phyloP scores from a whole-genome alignment of 495 filamentous ascomycete species.

The Lepraria neglecta region DNA sequence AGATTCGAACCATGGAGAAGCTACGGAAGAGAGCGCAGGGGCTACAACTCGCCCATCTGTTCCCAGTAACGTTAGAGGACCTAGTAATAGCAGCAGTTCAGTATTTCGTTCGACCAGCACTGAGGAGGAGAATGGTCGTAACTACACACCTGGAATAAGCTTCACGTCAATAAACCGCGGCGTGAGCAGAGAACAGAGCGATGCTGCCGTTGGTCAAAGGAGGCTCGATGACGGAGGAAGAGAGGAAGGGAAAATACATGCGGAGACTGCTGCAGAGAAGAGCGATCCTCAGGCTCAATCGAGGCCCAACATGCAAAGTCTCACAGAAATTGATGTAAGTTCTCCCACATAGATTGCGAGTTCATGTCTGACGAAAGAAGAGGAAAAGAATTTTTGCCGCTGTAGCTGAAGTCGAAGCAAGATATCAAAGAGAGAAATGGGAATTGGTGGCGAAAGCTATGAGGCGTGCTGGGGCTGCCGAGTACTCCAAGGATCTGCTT shows the following conservation, averaged over 20 bases:
- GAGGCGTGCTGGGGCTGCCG: slow-evolving; percentile 7
- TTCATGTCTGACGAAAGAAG: neutral
- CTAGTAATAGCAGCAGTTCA: neutral
- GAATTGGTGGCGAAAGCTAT: slow-evolving; percentile 11
- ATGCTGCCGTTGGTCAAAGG: too few relatives aligned
- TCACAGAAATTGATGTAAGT: neutral
- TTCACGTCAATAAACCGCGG: slow-evolving; percentile 1
- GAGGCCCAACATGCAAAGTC: neutral
- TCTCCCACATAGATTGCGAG: neutral
- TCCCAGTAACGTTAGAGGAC: neutral
- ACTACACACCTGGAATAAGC: neutral
- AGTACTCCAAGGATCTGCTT: neutral
- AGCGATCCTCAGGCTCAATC: neutral
- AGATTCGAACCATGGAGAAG: neutral
- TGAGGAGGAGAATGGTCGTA: neutral
- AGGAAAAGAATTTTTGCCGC: neutral
- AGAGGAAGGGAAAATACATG: neutral
- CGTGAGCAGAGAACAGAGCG: neutral
- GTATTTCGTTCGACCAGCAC: neutral
- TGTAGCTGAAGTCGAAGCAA: slow-evolving; percentile 14
- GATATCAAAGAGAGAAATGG: slow-evolving; percentile 11
- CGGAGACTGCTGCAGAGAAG: neutral
- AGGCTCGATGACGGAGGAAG: neutral
- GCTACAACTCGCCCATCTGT: neutral
- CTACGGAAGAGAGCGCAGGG: neutral